Base-by-base conservation (phyloP, 352 stramenopile genomes). In the Globisporangium abappressorium region DNA sequence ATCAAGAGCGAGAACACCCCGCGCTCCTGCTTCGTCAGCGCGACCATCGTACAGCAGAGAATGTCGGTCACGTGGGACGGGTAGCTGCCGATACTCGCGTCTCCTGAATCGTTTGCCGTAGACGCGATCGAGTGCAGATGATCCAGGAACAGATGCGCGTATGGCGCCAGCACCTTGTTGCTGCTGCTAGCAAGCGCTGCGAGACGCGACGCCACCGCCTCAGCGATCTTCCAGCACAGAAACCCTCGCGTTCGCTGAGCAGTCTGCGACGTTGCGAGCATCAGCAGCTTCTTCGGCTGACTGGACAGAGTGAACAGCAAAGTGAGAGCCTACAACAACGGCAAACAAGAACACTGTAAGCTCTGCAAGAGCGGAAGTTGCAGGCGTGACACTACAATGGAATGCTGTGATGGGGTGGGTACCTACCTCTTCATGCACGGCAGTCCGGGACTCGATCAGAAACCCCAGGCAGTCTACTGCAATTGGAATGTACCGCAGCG, bases 1-100 rank as follows among this genome's bases (percentile, higher is more conserved):
- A 94, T 90, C 24, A 94, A 66, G 14, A 94, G 67, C 12, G 86
- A 90, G 55, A 90, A 79, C 54, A 93, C 80, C 5, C 86, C 81
- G 33, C 75, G 82, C 38, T 93, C 86, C 20, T 83, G 78, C 60
- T 85, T 83, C 6, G 80, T 86, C 56, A 94, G 60, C 20, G 82
- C 47, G 8, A 88, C 77, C 82, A 93, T 92, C 1, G 84, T 91
- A 12, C 66, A 81, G 65, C 86, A 94, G 7, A 94, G 76, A 15
- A 81, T 73, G 30, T 91, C 80, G 14, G 92, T 74, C 36, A 92
- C 85, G 22, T 82, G 67, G 0, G 81, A 74, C 9, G 82, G 84
- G 65, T 90, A 94, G n/a, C 65, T 60, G 9, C 62, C 76, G 11
- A 77, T 64, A 28, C 54, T 24, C 12, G 58, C 18, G n/a, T 64